Evolutionary conservation across 192 early-diverging fungal genomes (phyloP).

Genomic region (Pecoramyces ruminantium): DNA sequence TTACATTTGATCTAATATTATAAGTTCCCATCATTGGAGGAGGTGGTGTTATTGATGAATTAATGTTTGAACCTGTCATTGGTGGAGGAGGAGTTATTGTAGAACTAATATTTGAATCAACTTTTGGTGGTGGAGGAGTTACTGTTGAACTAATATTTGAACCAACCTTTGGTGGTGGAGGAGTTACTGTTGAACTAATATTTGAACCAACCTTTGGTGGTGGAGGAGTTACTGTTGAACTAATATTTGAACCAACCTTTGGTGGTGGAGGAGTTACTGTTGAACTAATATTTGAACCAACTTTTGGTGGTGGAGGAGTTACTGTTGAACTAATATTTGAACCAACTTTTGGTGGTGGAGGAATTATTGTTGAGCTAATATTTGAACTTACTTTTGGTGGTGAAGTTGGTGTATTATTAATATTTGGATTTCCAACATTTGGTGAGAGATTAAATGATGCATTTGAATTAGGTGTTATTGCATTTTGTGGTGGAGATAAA

Average conservation of each 20-base stretch:
- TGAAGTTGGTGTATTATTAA: neutral
- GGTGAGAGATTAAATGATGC: neutral
- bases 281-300: neutral
- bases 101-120: too few species aligned
- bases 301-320: neutral
- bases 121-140: too few species aligned
- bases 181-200: too few species aligned
- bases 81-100: too few species aligned
- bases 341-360: neutral
- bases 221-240: neutral
- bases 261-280: neutral
- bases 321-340: neutral
- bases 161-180: too few species aligned
- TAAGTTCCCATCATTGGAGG: neutral
- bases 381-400: too few species aligned
- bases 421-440: neutral
- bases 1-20: neutral
- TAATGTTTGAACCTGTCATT: too few species aligned
- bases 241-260: too few species aligned
- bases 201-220: neutral
- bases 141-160: too few species aligned
- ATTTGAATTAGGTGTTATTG: too few species aligned
- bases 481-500: neutral
- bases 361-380: neutral
- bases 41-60: too few species aligned